Evolutionary conservation across 148 eudicot species (phyloP), one percentile per base, ranked within the genome.

Genomic region (Beta vulgaris): DNA sequence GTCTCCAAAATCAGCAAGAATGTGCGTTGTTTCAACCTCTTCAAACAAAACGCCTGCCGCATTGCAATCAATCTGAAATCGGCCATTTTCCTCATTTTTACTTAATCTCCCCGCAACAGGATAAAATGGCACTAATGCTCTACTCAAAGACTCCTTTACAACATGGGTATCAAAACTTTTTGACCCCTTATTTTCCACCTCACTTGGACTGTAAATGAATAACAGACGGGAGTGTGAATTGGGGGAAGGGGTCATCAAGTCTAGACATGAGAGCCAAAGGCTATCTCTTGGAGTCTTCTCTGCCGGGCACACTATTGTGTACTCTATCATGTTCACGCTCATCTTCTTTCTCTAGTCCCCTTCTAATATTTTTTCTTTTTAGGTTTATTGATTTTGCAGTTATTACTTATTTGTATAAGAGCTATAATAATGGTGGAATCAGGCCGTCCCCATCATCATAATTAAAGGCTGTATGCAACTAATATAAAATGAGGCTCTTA

Each of bases 11-110:
- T 57, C 79, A 43, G 34, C 43, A 26, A 77, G 51, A 55, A 23
- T 68, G 23, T 60, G 46, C 15, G 59, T 29, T 13, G 74, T 57
- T 37, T 77, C 79, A 2, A 74, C 79, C 59, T 77, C 79, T 0
- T 69, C 14, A 44, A 77, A 77, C 40, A 69, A 44, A 15, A 23
- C 79, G 25, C 79, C 79, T 11, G 73, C 68, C 6, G 57, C 82
- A 73, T 77, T 82, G 42, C 84, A 82, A 39, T 82, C 78, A 23
- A 82, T 77, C 81, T 73, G 78, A 40, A 72, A 65, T 57, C 84
- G 62, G 21, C 25, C 4, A 7, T 66, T 68, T 39, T 68, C 66
- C 7, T 82, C 60, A 28, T 73, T 68, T 6, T 67, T 15, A 61
- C 16, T 77, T 18, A 82, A 51, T 3, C 84, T 65, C 4, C 75